Percentiles rank a stretch among this genome's conserved stretches.
Evolutionary conservation across 371 early-diverging fungal genomes (phyloP).

Genomic region (Amoeboaphelidium protococcarum): DNA sequence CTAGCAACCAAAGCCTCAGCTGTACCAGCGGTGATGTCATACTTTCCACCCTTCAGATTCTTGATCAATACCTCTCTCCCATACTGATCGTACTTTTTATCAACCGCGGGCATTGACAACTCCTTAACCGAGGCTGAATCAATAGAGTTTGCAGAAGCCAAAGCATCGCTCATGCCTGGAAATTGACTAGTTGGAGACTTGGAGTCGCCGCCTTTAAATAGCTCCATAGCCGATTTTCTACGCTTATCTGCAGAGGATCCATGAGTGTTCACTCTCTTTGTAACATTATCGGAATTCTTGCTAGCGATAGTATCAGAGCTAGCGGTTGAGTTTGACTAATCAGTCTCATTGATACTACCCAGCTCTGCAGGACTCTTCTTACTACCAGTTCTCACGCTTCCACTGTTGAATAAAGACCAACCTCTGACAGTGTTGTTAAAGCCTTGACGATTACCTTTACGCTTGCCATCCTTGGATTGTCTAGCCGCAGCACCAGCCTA

Average conservation of each 20-base stretch:
- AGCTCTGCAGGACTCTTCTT: background rate
- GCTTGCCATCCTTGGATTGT: no score
- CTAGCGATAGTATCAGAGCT: no score
- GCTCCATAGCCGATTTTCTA: background rate
- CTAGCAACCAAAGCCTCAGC: slow-evolving; percentile 7
- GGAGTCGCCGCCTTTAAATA: no score
- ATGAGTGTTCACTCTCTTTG: no score
- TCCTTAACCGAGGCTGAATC: background rate
- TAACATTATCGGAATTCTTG: no score
- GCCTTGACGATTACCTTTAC: no score
- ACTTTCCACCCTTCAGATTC: slow-evolving; percentile 2
- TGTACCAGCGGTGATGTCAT: slow-evolving; percentile 8
- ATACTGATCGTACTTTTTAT: slow-evolving; percentile 3
- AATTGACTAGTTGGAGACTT: no score
- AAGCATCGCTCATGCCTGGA: no score
- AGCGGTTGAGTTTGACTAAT: no score
- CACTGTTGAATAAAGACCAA: background rate
- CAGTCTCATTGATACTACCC: background rate
- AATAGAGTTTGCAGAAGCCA: background rate
- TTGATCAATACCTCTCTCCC: slow-evolving; percentile 8
- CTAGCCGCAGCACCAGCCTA: no score
- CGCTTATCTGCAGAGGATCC: background rate
- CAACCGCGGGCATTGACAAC: slow-evolving; percentile 4
- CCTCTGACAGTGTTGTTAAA: no score
- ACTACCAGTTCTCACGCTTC: background rate